phyloP scores from a whole-genome alignment of 495 filamentous ascomycete species.

The Penicillium angulare region DNA sequence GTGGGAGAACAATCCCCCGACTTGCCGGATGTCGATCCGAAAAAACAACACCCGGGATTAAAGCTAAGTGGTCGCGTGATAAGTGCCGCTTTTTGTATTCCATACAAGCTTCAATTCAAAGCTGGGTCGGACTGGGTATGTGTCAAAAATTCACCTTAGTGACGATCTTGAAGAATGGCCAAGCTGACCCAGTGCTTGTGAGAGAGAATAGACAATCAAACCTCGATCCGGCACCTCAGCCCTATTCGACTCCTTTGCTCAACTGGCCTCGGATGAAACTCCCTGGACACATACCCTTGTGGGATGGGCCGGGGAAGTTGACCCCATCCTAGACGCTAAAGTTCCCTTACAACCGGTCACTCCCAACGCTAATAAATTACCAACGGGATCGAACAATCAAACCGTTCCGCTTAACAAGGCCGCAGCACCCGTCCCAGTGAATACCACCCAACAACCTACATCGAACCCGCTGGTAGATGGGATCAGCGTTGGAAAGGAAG shows the following conservation, averaged over 20 bases:
- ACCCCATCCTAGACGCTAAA: conserved; percentile 43
- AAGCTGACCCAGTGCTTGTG: conserved; percentile 3
- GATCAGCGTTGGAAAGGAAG: conserved; percentile 59
- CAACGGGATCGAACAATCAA: conserved; percentile 16
- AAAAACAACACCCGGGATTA: conserved; percentile 63
- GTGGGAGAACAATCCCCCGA: conserved; percentile 33
- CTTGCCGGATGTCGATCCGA: conserved; percentile 56
- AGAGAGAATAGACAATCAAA: conserved; percentile 44
- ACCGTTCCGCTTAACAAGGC: conserved; percentile 50
- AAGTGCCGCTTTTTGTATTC: conserved; percentile 82
- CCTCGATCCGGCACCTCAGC: conserved; percentile 81
- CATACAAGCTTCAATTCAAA: conserved; percentile 67
- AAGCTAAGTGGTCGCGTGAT: conserved; percentile 79
- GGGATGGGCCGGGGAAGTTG: conserved; percentile 91
- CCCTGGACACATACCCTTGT: conserved; percentile 86
- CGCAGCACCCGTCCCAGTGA: conserved; percentile 69
- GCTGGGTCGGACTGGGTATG: conserved; percentile 74
- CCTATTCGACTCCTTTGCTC: conserved; percentile 81
- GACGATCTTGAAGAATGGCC: conserved; percentile 1
- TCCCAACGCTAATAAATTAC: conserved; percentile 26
- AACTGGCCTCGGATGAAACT: conserved; percentile 71
- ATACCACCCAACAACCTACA: conserved; percentile 52
- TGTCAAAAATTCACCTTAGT: background rate
- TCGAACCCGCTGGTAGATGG: conserved; percentile 60
- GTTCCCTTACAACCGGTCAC: conserved; percentile 33